Evolutionary conservation across 2,329 filamentous ascomycete species (phyloP).

Genomic region (Trichophyton benhamiae): DNA sequence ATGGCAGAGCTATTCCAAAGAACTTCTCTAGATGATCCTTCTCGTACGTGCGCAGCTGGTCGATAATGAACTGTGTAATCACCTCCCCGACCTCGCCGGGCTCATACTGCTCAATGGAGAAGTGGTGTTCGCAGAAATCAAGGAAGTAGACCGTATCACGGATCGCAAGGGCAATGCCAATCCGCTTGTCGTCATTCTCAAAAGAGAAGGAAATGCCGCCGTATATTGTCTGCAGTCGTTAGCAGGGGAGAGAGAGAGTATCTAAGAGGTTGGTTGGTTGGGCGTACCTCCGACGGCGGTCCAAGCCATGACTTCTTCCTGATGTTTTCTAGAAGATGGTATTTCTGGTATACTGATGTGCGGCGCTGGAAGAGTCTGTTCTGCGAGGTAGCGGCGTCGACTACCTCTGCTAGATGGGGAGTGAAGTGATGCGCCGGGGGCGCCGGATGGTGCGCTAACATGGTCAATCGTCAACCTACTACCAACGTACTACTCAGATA

Average conservation of each 20-base stretch:
- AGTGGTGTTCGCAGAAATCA: constrained; percentile 55
- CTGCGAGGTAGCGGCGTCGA: not conserved
- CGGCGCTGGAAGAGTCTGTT: constrained; percentile 19
- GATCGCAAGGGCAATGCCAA: constrained; percentile 54
- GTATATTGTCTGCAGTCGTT: constrained; percentile 27
- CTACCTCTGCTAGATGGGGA: not conserved
- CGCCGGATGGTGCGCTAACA: not conserved
- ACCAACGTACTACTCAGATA: no score
- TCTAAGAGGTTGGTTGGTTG: not conserved
- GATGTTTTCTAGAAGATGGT: constrained; percentile 22
- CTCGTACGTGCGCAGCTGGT: constrained; percentile 47
- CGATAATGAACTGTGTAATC: constrained; percentile 49
- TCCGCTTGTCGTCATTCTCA: constrained; percentile 29
- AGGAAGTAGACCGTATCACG: constrained; percentile 64
- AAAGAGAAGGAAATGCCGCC: constrained; percentile 28
- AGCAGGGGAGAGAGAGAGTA: not conserved
- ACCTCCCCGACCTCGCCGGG: constrained; percentile 26
- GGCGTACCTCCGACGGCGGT: constrained; percentile 28
- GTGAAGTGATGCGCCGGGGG: not conserved
- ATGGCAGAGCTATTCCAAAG: constrained; percentile 58
- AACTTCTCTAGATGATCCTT: constrained; percentile 59
- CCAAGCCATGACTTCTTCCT: constrained; percentile 26
- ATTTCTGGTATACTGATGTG: constrained; percentile 24
- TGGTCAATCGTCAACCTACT: not conserved
- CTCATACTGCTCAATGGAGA: constrained; percentile 36